A percentile compares a stretch with the other conserved stretches of the same genome.
phyloP scores from a whole-genome alignment of 768 basidiomycete genomes.

The Tulasnella calospora region DNA sequence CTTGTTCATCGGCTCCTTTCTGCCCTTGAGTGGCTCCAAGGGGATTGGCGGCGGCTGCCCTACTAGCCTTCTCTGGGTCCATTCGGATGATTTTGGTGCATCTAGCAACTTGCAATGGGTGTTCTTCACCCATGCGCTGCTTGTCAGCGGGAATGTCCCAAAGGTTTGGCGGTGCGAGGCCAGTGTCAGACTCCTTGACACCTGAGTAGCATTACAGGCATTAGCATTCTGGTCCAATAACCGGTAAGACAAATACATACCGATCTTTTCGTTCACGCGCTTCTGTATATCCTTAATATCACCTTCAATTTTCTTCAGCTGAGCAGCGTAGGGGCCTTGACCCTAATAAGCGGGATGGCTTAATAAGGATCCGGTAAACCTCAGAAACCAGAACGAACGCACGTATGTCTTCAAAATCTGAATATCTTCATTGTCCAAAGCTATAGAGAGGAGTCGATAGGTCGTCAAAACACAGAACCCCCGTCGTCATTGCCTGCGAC shows the following conservation, averaged over 20 bases:
- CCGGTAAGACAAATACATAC: slow-evolving; percentile 39
- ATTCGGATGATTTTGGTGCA: slow-evolving; percentile 97
- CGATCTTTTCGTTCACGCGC: slow-evolving; percentile 95
- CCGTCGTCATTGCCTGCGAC: neutral
- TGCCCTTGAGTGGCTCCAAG: slow-evolving; percentile 73
- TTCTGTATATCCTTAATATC: slow-evolving; percentile 97
- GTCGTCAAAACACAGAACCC: slow-evolving; percentile 3
- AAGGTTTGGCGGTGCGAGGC: slow-evolving; percentile 90
- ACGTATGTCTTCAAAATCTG: slow-evolving; percentile 99
- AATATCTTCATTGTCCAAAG: slow-evolving; percentile 95
- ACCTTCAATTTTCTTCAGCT: slow-evolving; percentile 79
- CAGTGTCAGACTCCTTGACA: slow-evolving; percentile 98
- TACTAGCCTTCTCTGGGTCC: slow-evolving; percentile 68
- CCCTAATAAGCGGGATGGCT: slow-evolving; percentile 50
- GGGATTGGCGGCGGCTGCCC: slow-evolving; percentile 73
- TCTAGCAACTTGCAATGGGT: slow-evolving; percentile 92
- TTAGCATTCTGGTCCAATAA: slow-evolving; percentile 5
- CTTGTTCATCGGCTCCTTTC: slow-evolving; percentile 97
- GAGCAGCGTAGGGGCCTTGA: slow-evolving; percentile 92
- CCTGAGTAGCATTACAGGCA: slow-evolving; percentile 42
- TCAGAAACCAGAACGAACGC: slow-evolving; percentile 28
- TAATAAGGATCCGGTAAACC: neutral
- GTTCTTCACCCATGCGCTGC: slow-evolving; percentile 85
- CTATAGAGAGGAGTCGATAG: slow-evolving; percentile 40
- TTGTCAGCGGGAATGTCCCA: slow-evolving; percentile 96